phyloP scores from a whole-genome alignment of 192 early-diverging fungal genomes.

The Podila minutissima region DNA sequence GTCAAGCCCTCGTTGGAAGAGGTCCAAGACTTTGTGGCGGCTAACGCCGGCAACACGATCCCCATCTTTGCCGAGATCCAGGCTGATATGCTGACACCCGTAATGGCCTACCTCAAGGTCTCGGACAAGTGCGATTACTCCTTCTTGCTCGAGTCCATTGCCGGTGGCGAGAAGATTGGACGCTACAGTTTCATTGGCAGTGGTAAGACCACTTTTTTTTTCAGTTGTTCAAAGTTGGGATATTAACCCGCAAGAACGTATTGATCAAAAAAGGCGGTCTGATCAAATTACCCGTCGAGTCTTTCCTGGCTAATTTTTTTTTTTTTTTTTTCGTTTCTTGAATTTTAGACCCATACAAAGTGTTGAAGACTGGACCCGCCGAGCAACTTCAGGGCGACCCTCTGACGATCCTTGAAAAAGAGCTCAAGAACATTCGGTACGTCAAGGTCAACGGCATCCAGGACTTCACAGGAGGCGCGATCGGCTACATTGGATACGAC shows the following conservation, averaged over 20 bases:
- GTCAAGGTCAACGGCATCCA: conserved; percentile 87
- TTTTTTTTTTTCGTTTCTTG: too few relatives aligned
- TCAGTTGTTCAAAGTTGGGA: not conserved
- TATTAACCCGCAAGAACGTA: not conserved
- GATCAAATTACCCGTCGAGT: too few relatives aligned
- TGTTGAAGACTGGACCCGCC: conserved; percentile 78
- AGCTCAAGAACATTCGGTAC: conserved; percentile 79
- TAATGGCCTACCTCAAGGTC: conserved; percentile 94
- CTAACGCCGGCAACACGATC: conserved; percentile 83
- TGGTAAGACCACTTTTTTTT: conserved; percentile 50
- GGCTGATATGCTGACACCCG: conserved; percentile 95
- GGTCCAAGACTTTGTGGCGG: conserved; percentile 68
- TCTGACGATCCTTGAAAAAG: conserved; percentile 84
- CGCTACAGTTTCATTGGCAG: conserved; percentile 97
- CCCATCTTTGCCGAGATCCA: conserved; percentile 90
- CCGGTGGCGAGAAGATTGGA: conserved; percentile 94
- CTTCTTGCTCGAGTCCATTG: conserved; percentile 95
- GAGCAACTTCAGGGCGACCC: conserved; percentile 87
- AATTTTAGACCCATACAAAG: conserved; percentile 84
- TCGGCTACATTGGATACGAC: conserved; percentile 98
- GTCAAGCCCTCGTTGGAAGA: conserved; percentile 77
- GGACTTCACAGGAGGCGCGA: conserved; percentile 92
- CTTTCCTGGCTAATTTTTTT: too few relatives aligned
- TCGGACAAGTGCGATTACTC: conserved; percentile 84
- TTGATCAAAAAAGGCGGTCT: too few relatives aligned